phyloP scores from a whole-genome alignment of 257 asterid genomes.

The Handroanthus guayacan region DNA sequence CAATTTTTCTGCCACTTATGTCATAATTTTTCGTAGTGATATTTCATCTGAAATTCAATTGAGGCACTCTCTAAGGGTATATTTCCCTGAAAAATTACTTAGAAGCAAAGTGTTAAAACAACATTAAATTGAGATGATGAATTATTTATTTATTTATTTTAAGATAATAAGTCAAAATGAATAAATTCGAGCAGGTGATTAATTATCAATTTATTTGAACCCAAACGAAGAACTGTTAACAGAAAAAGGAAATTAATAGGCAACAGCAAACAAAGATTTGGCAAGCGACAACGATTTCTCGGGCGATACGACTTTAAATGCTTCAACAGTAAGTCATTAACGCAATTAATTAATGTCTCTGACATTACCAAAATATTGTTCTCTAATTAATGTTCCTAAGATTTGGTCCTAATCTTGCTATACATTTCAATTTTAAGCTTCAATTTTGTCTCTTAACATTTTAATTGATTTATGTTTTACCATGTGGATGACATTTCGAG shows the following conservation, averaged over 20 bases:
- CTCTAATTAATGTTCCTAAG: neutral
- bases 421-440: neutral
- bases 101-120: too few species aligned
- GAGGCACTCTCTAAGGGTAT: too few species aligned
- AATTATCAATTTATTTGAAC: too few species aligned
- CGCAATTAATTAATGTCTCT: conserved; percentile 16
- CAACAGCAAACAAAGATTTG: conserved; percentile 31
- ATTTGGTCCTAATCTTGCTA: neutral
- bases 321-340: conserved; percentile 11
- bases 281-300: conserved; percentile 30
- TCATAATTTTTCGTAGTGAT: too few species aligned
- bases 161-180: too few species aligned
- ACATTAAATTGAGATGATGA: too few species aligned
- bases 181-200: too few species aligned
- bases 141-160: too few species aligned
- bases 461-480: neutral
- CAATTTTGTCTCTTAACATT: neutral
- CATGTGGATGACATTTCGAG: too few species aligned
- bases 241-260: neutral
- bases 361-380: neutral
- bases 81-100: too few species aligned
- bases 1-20: too few species aligned
- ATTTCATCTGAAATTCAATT: too few species aligned
- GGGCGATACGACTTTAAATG: conserved; percentile 4
- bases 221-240: neutral